Conservation (phyloP, 2,329 filamentous ascomycete species). For the Didymella exigua region DNA sequence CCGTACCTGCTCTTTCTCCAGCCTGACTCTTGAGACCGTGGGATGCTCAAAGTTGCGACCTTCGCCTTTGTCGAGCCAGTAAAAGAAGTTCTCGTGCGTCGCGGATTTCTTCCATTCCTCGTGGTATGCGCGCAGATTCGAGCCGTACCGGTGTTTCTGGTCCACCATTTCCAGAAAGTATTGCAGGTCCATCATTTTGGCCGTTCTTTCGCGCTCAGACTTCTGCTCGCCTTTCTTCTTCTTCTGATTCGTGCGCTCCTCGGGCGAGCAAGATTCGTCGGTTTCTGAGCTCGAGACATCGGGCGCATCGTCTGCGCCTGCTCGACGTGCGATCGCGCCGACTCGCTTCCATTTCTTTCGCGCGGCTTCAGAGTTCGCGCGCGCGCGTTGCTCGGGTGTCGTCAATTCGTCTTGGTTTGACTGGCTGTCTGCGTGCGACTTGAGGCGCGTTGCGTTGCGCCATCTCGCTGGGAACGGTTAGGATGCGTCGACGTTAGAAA, state of each 20-base stretch:
- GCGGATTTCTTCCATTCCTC: slow-evolving; percentile 78
- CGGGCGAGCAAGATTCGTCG: slow-evolving; percentile 41
- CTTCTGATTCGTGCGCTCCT: slow-evolving; percentile 42
- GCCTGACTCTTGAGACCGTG: slow-evolving; percentile 71
- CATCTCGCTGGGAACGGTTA: slow-evolving; percentile 56
- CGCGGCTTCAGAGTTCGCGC: slow-evolving; percentile 53
- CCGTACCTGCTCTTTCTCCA: slow-evolving; percentile 80
- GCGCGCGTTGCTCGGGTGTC: slow-evolving; percentile 34
- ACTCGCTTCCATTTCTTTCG: slow-evolving; percentile 77
- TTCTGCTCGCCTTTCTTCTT: slow-evolving; percentile 57
- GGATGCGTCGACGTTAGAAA: slow-evolving; percentile 23
- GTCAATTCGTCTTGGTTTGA: slow-evolving; percentile 20
- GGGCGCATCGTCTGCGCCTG: slow-evolving; percentile 69
- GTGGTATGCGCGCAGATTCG: slow-evolving; percentile 81
- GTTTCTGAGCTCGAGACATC: slow-evolving; percentile 56
- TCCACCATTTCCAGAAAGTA: slow-evolving; percentile 90
- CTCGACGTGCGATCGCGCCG: slow-evolving; percentile 71
- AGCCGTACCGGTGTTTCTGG: slow-evolving; percentile 84
- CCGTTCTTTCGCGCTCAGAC: slow-evolving; percentile 65
- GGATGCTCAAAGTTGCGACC: slow-evolving; percentile 73
- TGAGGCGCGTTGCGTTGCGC: slow-evolving; percentile 56
- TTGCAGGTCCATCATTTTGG: slow-evolving; percentile 81
- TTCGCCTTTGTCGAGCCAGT: slow-evolving; percentile 85
- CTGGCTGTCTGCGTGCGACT: slow-evolving; percentile 47
- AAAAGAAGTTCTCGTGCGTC: slow-evolving; percentile 89